Conservation (phyloP, 2,329 filamentous ascomycete species). For the Paraphaeosphaeria minitans region DNA sequence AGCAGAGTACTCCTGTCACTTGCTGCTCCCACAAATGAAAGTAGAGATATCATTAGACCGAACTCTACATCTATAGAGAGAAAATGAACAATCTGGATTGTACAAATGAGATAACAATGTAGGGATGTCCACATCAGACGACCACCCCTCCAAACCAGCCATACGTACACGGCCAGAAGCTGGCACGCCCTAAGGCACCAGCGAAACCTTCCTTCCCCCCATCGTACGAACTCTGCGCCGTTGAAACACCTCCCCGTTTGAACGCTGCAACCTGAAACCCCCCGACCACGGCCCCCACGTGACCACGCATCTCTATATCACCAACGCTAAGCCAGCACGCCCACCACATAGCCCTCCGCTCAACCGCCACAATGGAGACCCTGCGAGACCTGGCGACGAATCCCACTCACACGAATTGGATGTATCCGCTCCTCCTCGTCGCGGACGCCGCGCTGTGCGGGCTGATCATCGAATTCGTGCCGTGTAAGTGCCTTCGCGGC, state of each 20-base stretch:
- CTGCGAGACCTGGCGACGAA: conserved; percentile 55
- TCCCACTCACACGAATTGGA: conserved; percentile 63
- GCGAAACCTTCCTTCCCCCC: conserved; percentile 4
- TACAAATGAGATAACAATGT: too few species aligned
- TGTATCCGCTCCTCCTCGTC: conserved; percentile 69
- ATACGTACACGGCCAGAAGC: neutral
- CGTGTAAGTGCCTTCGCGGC: conserved; percentile 65
- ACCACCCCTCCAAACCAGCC: too few species aligned
- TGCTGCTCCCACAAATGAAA: too few species aligned
- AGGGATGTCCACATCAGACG: too few species aligned
- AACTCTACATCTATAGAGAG: too few species aligned
- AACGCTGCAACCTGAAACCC: conserved; percentile 22
- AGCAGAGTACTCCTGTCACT: too few species aligned
- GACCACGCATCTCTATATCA: conserved; percentile 17
- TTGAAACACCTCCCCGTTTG: conserved; percentile 37
- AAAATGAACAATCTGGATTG: too few species aligned
- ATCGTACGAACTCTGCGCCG: conserved; percentile 25
- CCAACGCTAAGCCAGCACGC: conserved; percentile 13
- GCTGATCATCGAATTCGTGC: conserved; percentile 78
- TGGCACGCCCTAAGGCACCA: neutral
- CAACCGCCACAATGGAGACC: conserved; percentile 16
- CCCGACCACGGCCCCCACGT: conserved; percentile 9
- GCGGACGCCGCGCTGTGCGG: conserved; percentile 74
- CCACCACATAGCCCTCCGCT: conserved; percentile 7
- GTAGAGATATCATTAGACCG: too few species aligned